A percentile compares a stretch with the other conserved stretches of the same genome.
Evolutionary conservation across 1,284 basidiomycete genomes (phyloP).

Genomic region (Quambalaria eucalypti): DNA sequence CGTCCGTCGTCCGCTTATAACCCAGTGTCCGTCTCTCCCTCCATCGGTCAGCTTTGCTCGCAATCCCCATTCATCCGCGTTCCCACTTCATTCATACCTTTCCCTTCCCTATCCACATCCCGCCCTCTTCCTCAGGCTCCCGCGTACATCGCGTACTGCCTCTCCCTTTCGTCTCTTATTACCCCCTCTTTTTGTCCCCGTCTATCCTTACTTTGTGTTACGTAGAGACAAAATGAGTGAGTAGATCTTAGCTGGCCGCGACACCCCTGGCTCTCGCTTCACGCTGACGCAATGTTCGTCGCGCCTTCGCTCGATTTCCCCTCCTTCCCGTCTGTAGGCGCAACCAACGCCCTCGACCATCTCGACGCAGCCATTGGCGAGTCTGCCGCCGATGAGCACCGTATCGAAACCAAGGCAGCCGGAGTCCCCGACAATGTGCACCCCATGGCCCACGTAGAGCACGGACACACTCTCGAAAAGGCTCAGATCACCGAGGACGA

Average conservation of each 20-base stretch:
- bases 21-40: too few relatives aligned
- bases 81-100: too few relatives aligned
- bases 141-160: not conserved
- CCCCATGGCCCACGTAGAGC: constrained; percentile 22
- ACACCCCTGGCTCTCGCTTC: not conserved
- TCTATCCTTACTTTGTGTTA: not conserved
- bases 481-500: constrained; percentile 14
- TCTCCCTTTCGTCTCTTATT: not conserved
- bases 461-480: constrained; percentile 3
- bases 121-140: too few relatives aligned
- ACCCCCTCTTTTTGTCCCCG: not conserved
- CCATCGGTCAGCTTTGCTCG: too few relatives aligned
- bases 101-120: too few relatives aligned
- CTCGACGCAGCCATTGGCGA: constrained; percentile 19
- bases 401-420: constrained; percentile 16
- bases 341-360: constrained; percentile 12
- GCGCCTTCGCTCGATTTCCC: not conserved
- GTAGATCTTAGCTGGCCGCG: not conserved
- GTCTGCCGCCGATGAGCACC: constrained; percentile 16
- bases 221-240: not conserved
- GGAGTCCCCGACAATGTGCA: constrained; percentile 13
- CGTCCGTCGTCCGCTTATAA: too few relatives aligned
- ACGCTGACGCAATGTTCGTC: not conserved
- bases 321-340: not conserved
- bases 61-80: too few relatives aligned